Evolutionary conservation across 176 grass and related monocot genomes (phyloP).

Genomic region (Bolboschoenus planiculmis): DNA sequence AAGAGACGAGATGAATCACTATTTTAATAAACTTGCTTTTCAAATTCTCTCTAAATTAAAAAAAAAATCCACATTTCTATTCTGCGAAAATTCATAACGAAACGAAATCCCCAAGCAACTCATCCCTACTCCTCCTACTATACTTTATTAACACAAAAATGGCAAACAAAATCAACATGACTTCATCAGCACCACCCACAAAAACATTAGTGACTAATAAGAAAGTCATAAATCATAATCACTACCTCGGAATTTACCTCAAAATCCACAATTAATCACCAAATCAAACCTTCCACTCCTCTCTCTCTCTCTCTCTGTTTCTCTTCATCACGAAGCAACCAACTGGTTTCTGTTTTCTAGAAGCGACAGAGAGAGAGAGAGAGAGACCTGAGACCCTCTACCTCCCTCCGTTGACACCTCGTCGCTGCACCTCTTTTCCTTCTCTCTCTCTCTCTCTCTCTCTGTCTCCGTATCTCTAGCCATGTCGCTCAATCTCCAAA

Average conservation of each 20-base stretch:
- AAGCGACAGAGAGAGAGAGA: neutral
- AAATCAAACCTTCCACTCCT: neutral
- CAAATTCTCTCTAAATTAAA: too few species aligned
- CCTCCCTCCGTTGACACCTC: neutral
- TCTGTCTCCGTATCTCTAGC: neutral
- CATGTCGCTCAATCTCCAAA: constrained; percentile 98
- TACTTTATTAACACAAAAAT: neutral
- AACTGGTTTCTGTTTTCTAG: constrained; percentile 1
- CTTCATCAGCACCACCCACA: neutral
- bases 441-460: neutral
- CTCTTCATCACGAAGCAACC: neutral
- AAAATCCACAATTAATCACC: neutral
- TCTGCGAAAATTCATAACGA: too few species aligned
- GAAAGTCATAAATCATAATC: neutral
- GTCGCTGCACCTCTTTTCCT: constrained; percentile 1
- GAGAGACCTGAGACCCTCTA: constrained; percentile 2
- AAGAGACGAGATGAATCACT: too few species aligned
- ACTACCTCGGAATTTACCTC: neutral
- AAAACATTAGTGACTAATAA: neutral
- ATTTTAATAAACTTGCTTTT: too few species aligned
- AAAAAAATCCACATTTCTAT: too few species aligned
- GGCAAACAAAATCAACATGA: neutral
- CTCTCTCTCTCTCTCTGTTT: neutral
- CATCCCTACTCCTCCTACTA: too few species aligned
- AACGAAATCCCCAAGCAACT: too few species aligned